Percentiles rank a stretch among this genome's conserved stretches.
These are phyloP conservation scores for Leccinum variicolor DNA, from an alignment of 768 basidiomycete genomes.

Conservation along the genomic window DNA sequence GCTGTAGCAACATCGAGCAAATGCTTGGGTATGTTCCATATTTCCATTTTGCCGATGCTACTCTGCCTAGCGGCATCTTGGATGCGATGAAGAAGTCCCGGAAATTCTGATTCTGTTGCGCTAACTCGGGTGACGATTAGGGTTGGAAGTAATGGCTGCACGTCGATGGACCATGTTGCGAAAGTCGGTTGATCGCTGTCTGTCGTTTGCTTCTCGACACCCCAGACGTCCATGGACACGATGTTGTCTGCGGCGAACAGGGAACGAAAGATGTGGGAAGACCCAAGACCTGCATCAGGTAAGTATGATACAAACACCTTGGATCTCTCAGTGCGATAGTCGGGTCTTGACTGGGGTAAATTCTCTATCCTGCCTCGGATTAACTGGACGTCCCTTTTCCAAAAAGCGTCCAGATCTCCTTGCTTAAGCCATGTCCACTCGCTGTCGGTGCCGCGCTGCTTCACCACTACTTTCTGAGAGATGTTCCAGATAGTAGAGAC, in stretches of 20 bases:
- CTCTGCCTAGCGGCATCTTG: slow-evolving; percentile 33
- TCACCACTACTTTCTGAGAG: slow-evolving; percentile 1
- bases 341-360: slow-evolving; percentile 1
- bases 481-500: slow-evolving; percentile 43
- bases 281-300: slow-evolving; percentile 43
- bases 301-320: slow-evolving; percentile 37
- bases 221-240: slow-evolving; percentile 19
- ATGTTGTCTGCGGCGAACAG: slow-evolving; percentile 14
- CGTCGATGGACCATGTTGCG: slow-evolving; percentile 47
- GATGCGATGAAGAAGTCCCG: slow-evolving; percentile 33
- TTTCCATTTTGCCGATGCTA: slow-evolving; percentile 39
- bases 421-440: slow-evolving; percentile 33
- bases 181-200: slow-evolving; percentile 17
- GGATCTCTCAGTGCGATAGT: slow-evolving; percentile 9
- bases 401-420: slow-evolving; percentile 34
- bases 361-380: slow-evolving; percentile 33
- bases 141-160: slow-evolving; percentile 27
- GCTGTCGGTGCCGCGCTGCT: background rate
- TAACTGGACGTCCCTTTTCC: slow-evolving; percentile 37
- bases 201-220: slow-evolving; percentile 12
- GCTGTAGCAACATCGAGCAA: slow-evolving; percentile 27
- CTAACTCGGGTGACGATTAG: slow-evolving; percentile 46
- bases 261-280: slow-evolving; percentile 36
- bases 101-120: slow-evolving; percentile 30
- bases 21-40: slow-evolving; percentile 43